phyloP scores from a whole-genome alignment of 2,329 filamentous ascomycete genomes.

The Leptographium wingfieldii region DNA sequence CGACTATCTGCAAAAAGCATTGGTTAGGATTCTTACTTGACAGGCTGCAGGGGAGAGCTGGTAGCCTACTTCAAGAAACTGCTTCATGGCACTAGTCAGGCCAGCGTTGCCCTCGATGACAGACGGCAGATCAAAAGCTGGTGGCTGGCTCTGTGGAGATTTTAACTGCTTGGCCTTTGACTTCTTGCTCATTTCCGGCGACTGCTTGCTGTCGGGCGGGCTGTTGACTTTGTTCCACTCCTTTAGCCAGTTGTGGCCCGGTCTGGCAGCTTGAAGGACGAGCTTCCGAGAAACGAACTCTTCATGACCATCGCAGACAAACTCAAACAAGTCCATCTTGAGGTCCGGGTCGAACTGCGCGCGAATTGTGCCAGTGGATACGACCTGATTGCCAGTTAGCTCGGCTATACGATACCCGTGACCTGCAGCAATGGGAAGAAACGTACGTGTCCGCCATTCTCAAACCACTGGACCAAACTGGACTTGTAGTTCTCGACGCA shows the following conservation, averaged over 20 bases:
- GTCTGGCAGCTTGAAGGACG: conserved; percentile 48
- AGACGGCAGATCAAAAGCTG: conserved; percentile 49
- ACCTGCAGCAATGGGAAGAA: background rate
- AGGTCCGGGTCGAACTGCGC: conserved; percentile 69
- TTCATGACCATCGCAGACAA: conserved; percentile 62
- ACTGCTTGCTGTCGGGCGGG: conserved; percentile 39
- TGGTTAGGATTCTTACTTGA: background rate
- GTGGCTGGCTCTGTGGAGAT: conserved; percentile 45
- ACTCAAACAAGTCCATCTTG: conserved; percentile 76
- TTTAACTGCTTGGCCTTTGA: conserved; percentile 45
- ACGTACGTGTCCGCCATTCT: conserved; percentile 68
- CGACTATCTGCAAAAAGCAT: conserved; percentile 36
- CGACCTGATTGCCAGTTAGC: conserved; percentile 38
- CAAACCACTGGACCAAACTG: conserved; percentile 81
- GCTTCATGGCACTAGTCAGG: conserved; percentile 47
- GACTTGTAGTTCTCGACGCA: conserved; percentile 66
- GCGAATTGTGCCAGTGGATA: conserved; percentile 63
- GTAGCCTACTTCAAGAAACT: conserved; percentile 48
- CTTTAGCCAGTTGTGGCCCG: conserved; percentile 51
- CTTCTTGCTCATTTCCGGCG: conserved; percentile 58
- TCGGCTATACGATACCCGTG: background rate
- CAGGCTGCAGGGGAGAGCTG: too few species aligned
- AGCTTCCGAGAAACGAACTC: conserved; percentile 68
- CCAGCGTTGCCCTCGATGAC: conserved; percentile 43
- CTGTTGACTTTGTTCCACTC: conserved; percentile 50